These are phyloP conservation scores for Lycium ferocissimum DNA, from an alignment of 257 asterid species.

Conservation along the genomic window DNA sequence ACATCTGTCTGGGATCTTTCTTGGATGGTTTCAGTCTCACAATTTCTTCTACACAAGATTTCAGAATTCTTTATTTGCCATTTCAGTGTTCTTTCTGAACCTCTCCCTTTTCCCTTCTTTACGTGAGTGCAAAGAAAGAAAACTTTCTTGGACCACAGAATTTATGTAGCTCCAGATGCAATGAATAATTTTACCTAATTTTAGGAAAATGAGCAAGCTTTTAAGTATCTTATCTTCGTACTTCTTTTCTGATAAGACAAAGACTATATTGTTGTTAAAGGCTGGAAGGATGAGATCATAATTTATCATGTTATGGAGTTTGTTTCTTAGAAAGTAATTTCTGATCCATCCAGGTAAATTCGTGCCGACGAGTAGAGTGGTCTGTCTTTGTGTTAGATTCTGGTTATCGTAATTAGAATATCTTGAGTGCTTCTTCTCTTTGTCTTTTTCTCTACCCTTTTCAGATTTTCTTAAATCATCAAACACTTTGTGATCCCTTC, in stretches of 20 bases:
- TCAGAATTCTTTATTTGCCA: background rate
- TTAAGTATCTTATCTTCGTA: constrained; percentile 18
- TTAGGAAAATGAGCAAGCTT: background rate
- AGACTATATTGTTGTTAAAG: background rate
- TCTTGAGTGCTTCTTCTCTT: background rate
- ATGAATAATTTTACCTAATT: constrained; percentile 22
- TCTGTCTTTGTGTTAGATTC: constrained; percentile 13
- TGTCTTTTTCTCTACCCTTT: background rate
- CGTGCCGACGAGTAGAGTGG: background rate
- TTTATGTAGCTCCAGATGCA: constrained; percentile 6
- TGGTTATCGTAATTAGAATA: background rate
- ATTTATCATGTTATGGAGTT: background rate
- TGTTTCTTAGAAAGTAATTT: background rate
- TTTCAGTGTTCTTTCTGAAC: background rate
- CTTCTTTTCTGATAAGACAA: background rate
- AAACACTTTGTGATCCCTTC: background rate
- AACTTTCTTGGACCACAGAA: constrained; percentile 8
- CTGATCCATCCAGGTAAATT: background rate
- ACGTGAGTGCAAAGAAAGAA: background rate
- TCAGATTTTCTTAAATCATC: constrained; percentile 11
- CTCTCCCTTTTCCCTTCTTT: background rate
- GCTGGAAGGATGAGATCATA: background rate
- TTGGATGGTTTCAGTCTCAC: background rate
- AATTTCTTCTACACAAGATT: background rate
- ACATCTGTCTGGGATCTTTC: background rate